Base-by-base conservation (phyloP, 208 protist species). In the Porcisia deanei region DNA sequence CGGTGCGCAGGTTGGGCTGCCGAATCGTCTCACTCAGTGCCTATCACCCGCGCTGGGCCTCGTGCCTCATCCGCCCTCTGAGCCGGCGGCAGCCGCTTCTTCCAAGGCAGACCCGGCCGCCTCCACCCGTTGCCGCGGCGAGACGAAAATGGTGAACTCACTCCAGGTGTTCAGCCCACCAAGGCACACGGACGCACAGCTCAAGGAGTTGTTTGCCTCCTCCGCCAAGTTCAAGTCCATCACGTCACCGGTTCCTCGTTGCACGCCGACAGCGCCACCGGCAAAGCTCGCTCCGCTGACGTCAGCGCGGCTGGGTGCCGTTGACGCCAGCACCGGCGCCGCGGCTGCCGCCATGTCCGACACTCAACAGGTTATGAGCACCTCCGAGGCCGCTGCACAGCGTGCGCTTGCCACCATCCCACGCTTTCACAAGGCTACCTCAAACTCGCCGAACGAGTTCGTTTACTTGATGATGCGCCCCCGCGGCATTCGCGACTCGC, bases 361-460 rank as follows among this genome's bases (percentile, higher is more conserved):
- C 10, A 12, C 25, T 16, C 37, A 14, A 45, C 69, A 68, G 45
- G 60, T 8, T 16, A 39, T 18, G 55, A 67, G 25, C 58, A 72
- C 73, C 2, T 60, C 73, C 5, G 79, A 78, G 68, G 52, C 16
- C 16, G 73, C 79, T 49, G 72, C 71, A 55, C 34, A 63, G 71
- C 81, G 63, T 55, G 70, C 53, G 59, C 66, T 69, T 45, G 78
- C 76, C 45, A 78, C 79, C 59, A 92, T 97, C 39, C 91, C 93
- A 37, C 82, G 79, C 45, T 97, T 96, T 71, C 80, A 80, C 69
- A 96, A 95, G 84, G 2, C 88, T 3, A 84, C 90, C 18, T 94
- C 91, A 16, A 96, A 95, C 82, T 83, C 94, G 30, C 92, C 92
- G 7, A 96, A 96, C 59, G 91, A 97, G 84, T 98, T 98, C 71